Base-by-base conservation (phyloP, 768 basidiomycete species). In the Auricularia heimuer region DNA sequence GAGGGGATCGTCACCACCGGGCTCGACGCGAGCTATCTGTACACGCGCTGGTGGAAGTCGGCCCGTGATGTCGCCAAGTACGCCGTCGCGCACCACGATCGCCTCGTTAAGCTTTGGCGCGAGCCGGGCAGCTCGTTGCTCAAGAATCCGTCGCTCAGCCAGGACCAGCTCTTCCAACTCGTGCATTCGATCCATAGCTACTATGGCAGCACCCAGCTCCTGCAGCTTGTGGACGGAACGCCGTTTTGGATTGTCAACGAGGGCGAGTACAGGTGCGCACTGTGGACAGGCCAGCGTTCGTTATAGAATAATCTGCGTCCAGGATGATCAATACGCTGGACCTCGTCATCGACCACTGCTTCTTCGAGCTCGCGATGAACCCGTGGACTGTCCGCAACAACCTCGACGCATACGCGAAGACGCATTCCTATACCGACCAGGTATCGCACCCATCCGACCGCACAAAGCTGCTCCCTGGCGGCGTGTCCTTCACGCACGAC, bases 231-330 rank as follows among this genome's bases (percentile, higher is more conserved):
- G 7, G 56, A 60, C 29, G 56, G 56, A 6, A 60, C 24, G 24
- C 56, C 56, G 56, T 60, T 60, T 29, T 60, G 56, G 56, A 60
- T 60, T 35, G 56, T 60, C 24, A 60, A 60, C 56, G 56, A 60
- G 33, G 56, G 56, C 56, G 56, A 60, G 24, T 60, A 60, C 56
- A 14, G 39, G 39, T 42, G 12, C 39, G 39, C 39, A 14, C 8
- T 42, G 7, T 14, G 7, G 39, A 14, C 4, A 14, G 39, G 29
- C 29, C 12, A 42, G 39, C 39, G 7, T 42, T 7, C 39, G 12
- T 42, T 42, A 14, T 14, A 42, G 12, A 42, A 14, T 42, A 42
- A 42, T 42, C 8, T 7, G 39, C 39, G 8, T 42, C 8, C 39
- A 42, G 56, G 10, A 60, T 60, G 56, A 60, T 60, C 24, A 60